Percentiles rank a stretch among this genome's conserved stretches.
These are phyloP conservation scores for Gilbertella persicaria DNA, from an alignment of 371 early-diverging fungal genomes.

Conservation along the genomic window DNA sequence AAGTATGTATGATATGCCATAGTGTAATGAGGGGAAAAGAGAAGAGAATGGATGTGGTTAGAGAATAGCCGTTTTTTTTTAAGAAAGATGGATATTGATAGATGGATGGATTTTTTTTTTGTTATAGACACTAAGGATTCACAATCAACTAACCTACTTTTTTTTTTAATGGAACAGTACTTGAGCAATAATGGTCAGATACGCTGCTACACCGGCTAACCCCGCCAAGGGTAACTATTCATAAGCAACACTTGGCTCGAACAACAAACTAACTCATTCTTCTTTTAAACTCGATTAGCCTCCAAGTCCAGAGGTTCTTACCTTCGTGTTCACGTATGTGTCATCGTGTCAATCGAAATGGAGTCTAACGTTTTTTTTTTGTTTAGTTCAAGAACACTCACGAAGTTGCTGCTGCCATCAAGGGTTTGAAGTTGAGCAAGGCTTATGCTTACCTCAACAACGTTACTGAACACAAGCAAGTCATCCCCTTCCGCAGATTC, in stretches of 20 bases:
- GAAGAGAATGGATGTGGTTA: slow-evolving; percentile 1
- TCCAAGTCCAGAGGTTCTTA: slow-evolving; percentile 44
- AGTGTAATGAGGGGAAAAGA: background rate
- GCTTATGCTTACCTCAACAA: slow-evolving; percentile 95
- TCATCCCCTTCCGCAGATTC: slow-evolving; percentile 98
- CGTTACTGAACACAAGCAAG: slow-evolving; percentile 97
- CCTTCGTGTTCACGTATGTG: slow-evolving; percentile 43
- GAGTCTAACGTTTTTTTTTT: background rate
- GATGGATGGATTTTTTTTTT: slow-evolving; percentile 9
- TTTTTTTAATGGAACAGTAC: background rate
- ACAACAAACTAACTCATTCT: background rate
- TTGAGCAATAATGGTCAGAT: slow-evolving; percentile 57
- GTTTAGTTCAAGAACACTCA: slow-evolving; percentile 93
- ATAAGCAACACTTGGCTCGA: background rate
- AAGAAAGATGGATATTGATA: background rate
- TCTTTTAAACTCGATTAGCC: slow-evolving; percentile 16
- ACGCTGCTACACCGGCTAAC: slow-evolving; percentile 60
- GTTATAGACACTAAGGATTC: background rate
- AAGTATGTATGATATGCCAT: slow-evolving; percentile 17
- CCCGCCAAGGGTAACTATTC: slow-evolving; percentile 52
- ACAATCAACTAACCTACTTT: background rate
- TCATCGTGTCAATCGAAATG: background rate
- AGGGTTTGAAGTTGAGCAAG: slow-evolving; percentile 92
- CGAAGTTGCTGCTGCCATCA: slow-evolving; percentile 95
- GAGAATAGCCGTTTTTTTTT: too few species aligned